phyloP scores from a whole-genome alignment of 345 rosid species.

The Pelargonium nanum region DNA sequence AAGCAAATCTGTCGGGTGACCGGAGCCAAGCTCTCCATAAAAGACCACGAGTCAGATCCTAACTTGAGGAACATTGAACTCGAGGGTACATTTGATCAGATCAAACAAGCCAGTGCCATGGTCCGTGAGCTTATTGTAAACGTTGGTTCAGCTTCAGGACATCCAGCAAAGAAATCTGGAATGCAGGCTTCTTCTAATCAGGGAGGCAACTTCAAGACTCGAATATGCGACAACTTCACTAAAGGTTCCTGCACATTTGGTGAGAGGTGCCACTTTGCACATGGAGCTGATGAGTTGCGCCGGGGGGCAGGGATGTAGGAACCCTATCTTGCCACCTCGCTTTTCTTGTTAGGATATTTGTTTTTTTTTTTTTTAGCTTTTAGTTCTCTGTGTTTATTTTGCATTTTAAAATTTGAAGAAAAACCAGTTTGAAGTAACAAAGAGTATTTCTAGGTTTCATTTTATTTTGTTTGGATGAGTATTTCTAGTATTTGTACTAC shows the following conservation, averaged over 20 bases:
- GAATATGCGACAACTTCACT: slow-evolving; percentile 60
- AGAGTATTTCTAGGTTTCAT: neutral
- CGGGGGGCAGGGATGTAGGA: slow-evolving; percentile 16
- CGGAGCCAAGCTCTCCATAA: slow-evolving; percentile 81
- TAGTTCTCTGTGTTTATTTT: no score
- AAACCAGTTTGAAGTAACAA: neutral
- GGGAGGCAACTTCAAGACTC: slow-evolving; percentile 65
- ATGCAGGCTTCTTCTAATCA: slow-evolving; percentile 12
- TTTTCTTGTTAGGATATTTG: neutral
- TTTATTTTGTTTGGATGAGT: neutral
- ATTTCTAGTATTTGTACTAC: no score
- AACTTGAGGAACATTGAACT: slow-evolving; percentile 80
- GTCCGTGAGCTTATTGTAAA: slow-evolving; percentile 75
- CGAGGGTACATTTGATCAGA: slow-evolving; percentile 94
- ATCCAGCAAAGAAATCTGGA: slow-evolving; percentile 19
- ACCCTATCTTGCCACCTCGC: neutral
- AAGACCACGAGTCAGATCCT: slow-evolving; percentile 76
- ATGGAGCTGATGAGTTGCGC: slow-evolving; percentile 69
- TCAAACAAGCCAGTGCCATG: slow-evolving; percentile 91
- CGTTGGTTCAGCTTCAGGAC: slow-evolving; percentile 39
- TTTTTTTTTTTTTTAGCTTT: no score
- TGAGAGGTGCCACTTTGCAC: slow-evolving; percentile 85
- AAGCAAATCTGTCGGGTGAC: slow-evolving; percentile 82
- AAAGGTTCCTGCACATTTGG: slow-evolving; percentile 84
- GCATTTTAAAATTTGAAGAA: neutral